Conservation (phyloP, 106 monocot species). For the Agapanthus africanus region DNA sequence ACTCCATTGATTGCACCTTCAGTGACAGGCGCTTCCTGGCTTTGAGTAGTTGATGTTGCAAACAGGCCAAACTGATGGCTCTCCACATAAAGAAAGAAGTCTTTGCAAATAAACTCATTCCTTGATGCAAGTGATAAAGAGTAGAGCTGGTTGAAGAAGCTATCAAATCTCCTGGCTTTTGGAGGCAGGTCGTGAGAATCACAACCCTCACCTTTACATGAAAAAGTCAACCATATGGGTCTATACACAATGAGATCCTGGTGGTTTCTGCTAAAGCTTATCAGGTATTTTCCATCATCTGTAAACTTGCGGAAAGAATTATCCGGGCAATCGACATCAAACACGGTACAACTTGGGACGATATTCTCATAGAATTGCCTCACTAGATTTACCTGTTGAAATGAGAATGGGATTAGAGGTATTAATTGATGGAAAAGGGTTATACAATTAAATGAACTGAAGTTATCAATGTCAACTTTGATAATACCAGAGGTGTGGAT, state of each 20-base stretch:
- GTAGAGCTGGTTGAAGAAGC: constrained; percentile 81
- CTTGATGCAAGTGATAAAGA: constrained; percentile 62
- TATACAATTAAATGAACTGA: not conserved
- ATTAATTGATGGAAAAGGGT: not conserved
- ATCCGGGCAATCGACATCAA: constrained; percentile 91
- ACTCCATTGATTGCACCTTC: constrained; percentile 81
- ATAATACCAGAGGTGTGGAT: not conserved
- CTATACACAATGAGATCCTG: constrained; percentile 92
- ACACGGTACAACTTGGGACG: constrained; percentile 77
- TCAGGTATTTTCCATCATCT: constrained; percentile 84
- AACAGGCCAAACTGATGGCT: constrained; percentile 76
- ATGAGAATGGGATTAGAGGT: not conserved
- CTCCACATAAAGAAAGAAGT: constrained; percentile 91
- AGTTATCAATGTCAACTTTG: not conserved
- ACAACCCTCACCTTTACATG: constrained; percentile 67
- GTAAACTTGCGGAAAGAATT: constrained; percentile 89
- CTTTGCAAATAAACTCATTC: constrained; percentile 87
- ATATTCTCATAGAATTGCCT: constrained; percentile 92
- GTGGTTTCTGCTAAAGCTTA: constrained; percentile 84
- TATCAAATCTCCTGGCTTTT: constrained; percentile 75
- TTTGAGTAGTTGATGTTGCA: constrained; percentile 88
- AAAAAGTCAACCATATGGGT: constrained; percentile 77
- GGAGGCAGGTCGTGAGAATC: constrained; percentile 42
- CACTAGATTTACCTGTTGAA: constrained; percentile 65
- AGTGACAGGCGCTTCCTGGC: constrained; percentile 40